Percentiles rank a stretch among this genome's conserved stretches.
Conservation (phyloP, 2,329 filamentous ascomycete species). For the Amylocarpus encephaloides region DNA sequence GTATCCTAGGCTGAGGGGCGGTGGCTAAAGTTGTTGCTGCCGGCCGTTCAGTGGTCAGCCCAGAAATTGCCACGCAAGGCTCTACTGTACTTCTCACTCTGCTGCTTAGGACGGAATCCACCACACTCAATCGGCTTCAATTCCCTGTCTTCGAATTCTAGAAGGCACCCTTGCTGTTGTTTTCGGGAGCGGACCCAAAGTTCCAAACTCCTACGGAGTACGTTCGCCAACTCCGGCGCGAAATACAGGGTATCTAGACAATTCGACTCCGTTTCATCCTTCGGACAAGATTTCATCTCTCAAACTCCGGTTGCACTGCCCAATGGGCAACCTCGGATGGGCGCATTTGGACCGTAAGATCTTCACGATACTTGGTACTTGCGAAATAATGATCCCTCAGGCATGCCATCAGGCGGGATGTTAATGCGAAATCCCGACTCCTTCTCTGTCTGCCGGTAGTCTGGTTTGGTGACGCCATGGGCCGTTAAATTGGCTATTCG, state of each 20-base stretch:
- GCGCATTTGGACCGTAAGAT: neutral
- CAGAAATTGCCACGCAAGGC: slow-evolving; percentile 2
- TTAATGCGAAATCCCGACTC: neutral
- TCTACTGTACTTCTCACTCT: neutral
- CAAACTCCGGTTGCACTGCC: neutral
- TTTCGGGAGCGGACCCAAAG: too few species aligned
- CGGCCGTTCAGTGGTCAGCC: slow-evolving; percentile 1
- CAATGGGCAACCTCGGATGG: neutral
- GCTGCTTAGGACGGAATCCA: neutral
- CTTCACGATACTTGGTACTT: neutral
- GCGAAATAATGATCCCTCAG: slow-evolving; percentile 1
- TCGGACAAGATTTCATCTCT: neutral
- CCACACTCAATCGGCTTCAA: neutral
- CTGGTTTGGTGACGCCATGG: neutral
- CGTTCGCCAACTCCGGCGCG: too few species aligned
- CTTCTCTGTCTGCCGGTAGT: neutral
- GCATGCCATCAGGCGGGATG: neutral
- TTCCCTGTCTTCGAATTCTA: neutral
- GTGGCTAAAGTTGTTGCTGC: slow-evolving; percentile 2
- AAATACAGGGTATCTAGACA: neutral
- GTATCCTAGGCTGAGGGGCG: slow-evolving; percentile 3
- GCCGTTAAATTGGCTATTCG: neutral
- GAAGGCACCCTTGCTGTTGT: neutral
- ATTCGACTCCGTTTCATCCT: neutral
- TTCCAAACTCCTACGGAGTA: too few species aligned